Evolutionary conservation across 2,329 filamentous ascomycete species (phyloP).

Genomic region (Ophiostoma triangulosporum): DNA sequence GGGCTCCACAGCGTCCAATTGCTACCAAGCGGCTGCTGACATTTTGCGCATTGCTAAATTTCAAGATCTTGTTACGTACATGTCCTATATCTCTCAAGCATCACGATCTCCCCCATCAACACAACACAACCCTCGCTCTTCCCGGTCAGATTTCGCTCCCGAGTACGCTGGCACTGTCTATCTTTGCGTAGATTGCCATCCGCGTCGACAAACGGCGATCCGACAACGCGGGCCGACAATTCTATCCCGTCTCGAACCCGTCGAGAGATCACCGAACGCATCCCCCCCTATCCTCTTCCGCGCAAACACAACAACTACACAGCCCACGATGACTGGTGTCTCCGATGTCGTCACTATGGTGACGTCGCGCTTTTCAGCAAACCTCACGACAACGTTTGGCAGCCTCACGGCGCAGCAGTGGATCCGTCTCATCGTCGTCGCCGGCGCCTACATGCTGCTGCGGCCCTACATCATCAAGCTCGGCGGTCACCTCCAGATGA

Average conservation of each 20-base stretch:
- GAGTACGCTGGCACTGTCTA: background rate
- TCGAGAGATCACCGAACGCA: background rate
- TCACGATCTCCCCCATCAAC: background rate
- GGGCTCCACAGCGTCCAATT: no score
- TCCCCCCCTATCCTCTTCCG: background rate
- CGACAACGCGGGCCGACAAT: background rate
- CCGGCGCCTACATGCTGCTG: conserved; percentile 59
- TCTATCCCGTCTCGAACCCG: background rate
- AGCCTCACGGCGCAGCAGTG: conserved; percentile 39
- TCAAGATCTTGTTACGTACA: background rate
- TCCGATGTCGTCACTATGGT: conserved; percentile 15
- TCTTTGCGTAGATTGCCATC: background rate
- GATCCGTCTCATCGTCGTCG: conserved; percentile 57
- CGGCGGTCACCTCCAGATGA: conserved; percentile 48
- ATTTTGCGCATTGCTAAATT: background rate
- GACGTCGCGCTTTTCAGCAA: conserved; percentile 29
- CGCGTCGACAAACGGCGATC: background rate
- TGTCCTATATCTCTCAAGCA: background rate
- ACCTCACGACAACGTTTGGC: conserved; percentile 34
- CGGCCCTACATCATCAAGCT: conserved; percentile 62
- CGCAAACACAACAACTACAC: background rate
- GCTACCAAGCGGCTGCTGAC: background rate
- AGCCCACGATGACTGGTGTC: conserved; percentile 18
- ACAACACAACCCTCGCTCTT: background rate
- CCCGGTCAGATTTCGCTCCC: background rate